Conservation (phyloP, 2,329 filamentous ascomycete species). For the Rhynchosporium secalis region DNA sequence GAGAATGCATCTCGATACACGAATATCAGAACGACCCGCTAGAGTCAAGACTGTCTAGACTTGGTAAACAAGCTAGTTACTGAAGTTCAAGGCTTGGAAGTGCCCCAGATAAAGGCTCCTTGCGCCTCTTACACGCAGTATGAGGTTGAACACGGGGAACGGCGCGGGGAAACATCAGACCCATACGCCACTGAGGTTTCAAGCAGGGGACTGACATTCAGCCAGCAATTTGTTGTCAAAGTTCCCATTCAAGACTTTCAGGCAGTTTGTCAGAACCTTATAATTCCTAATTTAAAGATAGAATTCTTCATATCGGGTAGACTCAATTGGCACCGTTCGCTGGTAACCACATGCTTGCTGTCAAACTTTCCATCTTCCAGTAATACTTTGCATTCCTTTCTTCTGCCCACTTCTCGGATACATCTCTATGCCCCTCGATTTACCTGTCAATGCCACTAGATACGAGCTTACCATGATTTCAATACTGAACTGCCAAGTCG, state of each 20-base stretch:
- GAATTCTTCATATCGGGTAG: no score
- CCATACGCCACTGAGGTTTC: constrained; percentile 24
- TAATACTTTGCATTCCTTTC: no score
- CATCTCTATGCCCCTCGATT: background rate
- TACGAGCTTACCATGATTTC: background rate
- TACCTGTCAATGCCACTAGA: background rate
- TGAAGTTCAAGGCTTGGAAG: constrained; percentile 4
- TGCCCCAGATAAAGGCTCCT: background rate
- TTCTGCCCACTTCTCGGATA: no score
- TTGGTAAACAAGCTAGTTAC: background rate
- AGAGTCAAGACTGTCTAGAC: background rate
- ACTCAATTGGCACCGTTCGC: no score
- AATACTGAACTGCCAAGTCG: constrained; percentile 2
- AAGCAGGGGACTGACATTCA: constrained; percentile 15
- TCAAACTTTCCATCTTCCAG: no score
- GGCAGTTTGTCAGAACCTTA: no score
- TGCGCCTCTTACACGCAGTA: constrained; percentile 4
- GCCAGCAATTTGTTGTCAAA: background rate
- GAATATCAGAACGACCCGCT: background rate
- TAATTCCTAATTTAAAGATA: no score
- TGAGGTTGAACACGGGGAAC: constrained; percentile 6
- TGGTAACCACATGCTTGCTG: no score
- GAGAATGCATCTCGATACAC: no score
- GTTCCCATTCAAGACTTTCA: background rate
- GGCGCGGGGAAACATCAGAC: constrained; percentile 28